Evolutionary conservation across 768 basidiomycete genomes (phyloP), one percentile per base, ranked within the genome.

Genomic region (Pleurotus salmoneostramineus): DNA sequence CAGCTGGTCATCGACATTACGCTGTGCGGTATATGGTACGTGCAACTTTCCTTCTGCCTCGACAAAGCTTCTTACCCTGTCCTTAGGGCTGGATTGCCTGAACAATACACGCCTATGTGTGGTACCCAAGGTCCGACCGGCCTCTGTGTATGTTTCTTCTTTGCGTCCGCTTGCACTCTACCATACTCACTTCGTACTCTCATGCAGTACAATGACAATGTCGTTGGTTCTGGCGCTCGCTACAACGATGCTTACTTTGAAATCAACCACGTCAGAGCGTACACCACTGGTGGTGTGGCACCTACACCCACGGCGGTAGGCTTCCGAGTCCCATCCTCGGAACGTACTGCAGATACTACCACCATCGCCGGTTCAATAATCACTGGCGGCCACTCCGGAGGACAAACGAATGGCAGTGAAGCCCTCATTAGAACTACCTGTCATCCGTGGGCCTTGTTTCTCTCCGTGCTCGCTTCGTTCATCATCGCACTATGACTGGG

Each of bases 191-290:
- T 15, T 46, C 45, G 8, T 46, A 46, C 8, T 46, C 45, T 8
- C 45, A n/a, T 46, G 6, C 50, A 81, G 73, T 83, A 82, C 63
- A 74, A 74, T 32, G 80, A 81, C 64, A 81, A 79, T 60, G 80
- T 83, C 12, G 71, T 79, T 46, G 77, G 78, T 32, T 65, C 76
- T 3, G 77, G 76, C 6, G 70, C 60, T 17, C 58, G 71, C 56
- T 80, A 73, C 63, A 68, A 75, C 63, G 63, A 73, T 34, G 79
- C 80, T 3, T 87, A 82, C 69, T 91, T 89, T 63, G 87, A 89
- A 68, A 75, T 91, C 64, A 75, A 77, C 55, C 84, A 84, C 61
- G 70, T 91, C 33, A 83, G 84, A 14, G 69, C 71, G 5, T 72
- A 71, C 45, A 67, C 65, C 27, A 56, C 17, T 35, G 14, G 17